phyloP scores from a whole-genome alignment of 2,329 filamentous ascomycete genomes.

The Ophiosphaerella korrae region DNA sequence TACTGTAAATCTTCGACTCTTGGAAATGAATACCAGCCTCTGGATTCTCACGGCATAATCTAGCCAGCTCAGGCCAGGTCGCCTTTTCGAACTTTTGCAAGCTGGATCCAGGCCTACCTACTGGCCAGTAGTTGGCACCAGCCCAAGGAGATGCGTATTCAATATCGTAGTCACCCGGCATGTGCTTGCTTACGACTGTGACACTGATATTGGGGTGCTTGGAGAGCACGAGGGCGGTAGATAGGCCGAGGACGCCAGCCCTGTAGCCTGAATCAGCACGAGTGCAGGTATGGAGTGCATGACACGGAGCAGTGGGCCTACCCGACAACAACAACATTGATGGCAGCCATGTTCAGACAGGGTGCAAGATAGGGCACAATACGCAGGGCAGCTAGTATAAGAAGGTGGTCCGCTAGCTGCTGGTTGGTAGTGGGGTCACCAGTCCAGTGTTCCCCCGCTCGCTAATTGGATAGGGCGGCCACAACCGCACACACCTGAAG shows the following conservation, averaged over 20 bases:
- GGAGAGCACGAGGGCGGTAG: slow-evolving; percentile 67
- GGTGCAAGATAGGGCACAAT: slow-evolving; percentile 8
- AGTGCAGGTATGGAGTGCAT: background rate
- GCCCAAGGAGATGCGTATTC: slow-evolving; percentile 92
- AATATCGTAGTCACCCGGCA: slow-evolving; percentile 91
- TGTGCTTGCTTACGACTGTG: slow-evolving; percentile 81
- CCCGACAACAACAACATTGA: slow-evolving; percentile 57
- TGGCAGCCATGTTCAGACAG: slow-evolving; percentile 14
- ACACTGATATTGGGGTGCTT: slow-evolving; percentile 62
- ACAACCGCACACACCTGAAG: slow-evolving; percentile 15
- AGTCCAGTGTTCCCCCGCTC: slow-evolving; percentile 9
- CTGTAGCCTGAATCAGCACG: slow-evolving; percentile 45
- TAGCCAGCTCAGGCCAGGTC: slow-evolving; percentile 53
- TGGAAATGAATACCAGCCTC: slow-evolving; percentile 84
- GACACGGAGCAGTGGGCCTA: slow-evolving; percentile 29
- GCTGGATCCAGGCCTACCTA: slow-evolving; percentile 48
- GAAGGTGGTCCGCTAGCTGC: slow-evolving; percentile 4
- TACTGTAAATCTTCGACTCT: slow-evolving; percentile 61
- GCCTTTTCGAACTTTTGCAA: slow-evolving; percentile 49
- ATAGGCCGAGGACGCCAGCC: slow-evolving; percentile 69
- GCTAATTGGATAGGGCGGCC: slow-evolving; percentile 16
- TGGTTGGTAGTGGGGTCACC: slow-evolving; percentile 18
- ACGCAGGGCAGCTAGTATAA: slow-evolving; percentile 1
- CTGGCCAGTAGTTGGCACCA: slow-evolving; percentile 76
- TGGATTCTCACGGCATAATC: slow-evolving; percentile 63